Evolutionary conservation across 768 basidiomycete genomes (phyloP).

Genomic region (Mycena belliarum): DNA sequence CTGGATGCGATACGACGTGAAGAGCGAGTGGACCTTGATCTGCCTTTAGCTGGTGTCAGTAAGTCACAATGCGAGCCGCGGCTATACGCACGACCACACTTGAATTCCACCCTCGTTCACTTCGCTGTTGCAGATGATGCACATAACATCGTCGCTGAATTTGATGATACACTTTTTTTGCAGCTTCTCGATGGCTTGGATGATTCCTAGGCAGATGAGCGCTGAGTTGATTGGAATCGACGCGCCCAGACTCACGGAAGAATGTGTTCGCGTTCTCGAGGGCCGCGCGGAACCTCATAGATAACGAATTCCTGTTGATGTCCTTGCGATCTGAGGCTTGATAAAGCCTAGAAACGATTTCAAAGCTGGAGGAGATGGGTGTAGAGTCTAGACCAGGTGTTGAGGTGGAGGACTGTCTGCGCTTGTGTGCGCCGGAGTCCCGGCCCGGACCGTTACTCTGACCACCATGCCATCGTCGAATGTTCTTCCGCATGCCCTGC

Average conservation of each 20-base stretch:
- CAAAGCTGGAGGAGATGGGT: background rate
- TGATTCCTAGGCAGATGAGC: slow-evolving; percentile 58
- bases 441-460: background rate
- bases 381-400: background rate
- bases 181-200: slow-evolving; percentile 80
- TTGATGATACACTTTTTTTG: slow-evolving; percentile 85
- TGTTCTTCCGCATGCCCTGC: slow-evolving; percentile 64
- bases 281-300: slow-evolving; percentile 64
- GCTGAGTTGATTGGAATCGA: background rate
- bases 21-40: slow-evolving; percentile 67
- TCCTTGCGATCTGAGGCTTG: too few species aligned
- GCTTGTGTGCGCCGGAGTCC: background rate
- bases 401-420: too few species aligned
- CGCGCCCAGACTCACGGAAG: slow-evolving; percentile 40
- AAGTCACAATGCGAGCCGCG: background rate
- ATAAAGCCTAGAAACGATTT: too few species aligned
- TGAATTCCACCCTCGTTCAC: slow-evolving; percentile 83
- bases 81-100: slow-evolving; percentile 67
- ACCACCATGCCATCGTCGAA: slow-evolving; percentile 1
- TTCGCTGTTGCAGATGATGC: slow-evolving; percentile 82
- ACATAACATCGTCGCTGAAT: slow-evolving; percentile 72
- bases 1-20: slow-evolving; percentile 80
- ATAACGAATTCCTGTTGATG: background rate
- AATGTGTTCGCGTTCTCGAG: slow-evolving; percentile 61
- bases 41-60: slow-evolving; percentile 39